Percentiles rank a stretch among this genome's conserved stretches.
These are phyloP conservation scores for Nigrospora oryzae DNA, from an alignment of 2,329 filamentous ascomycete species.

Conservation along the genomic window DNA sequence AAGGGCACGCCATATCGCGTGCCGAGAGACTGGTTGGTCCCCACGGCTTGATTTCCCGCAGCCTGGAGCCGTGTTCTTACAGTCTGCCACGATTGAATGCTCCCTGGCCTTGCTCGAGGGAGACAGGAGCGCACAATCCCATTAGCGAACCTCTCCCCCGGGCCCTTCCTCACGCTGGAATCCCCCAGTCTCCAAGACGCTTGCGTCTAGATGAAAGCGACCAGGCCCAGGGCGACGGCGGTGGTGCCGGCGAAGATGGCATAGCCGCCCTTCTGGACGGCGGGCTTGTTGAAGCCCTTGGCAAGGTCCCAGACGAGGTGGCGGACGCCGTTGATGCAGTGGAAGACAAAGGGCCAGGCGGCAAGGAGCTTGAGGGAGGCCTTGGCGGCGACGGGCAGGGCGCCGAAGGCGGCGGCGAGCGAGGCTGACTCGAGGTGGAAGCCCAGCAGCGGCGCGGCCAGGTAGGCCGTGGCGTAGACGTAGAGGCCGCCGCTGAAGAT, in stretches of 20 bases:
- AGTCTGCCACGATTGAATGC: too few relatives aligned
- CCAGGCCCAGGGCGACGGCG: conserved; percentile 34
- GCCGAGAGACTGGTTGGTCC: too few relatives aligned
- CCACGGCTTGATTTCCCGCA: too few relatives aligned
- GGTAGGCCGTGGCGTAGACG: conserved; percentile 72
- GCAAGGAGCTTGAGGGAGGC: conserved; percentile 45
- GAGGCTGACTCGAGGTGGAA: conserved; percentile 52
- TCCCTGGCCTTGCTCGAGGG: too few relatives aligned
- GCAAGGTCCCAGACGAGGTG: conserved; percentile 46
- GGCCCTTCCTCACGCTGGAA: neutral
- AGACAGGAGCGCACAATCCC: too few relatives aligned
- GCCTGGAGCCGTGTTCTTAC: too few relatives aligned
- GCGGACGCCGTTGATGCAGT: conserved; percentile 45
- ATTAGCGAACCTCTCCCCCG: neutral
- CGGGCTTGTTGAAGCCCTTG: conserved; percentile 39
- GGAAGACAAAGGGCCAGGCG: conserved; percentile 52
- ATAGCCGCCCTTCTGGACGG: conserved; percentile 36
- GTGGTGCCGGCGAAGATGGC: conserved; percentile 38
- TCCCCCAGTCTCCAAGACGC: neutral
- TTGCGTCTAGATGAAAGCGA: conserved; percentile 35
- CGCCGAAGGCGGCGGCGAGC: conserved; percentile 51
- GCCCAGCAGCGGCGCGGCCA: conserved; percentile 66
- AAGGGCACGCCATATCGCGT: too few relatives aligned
- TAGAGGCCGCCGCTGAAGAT: conserved; percentile 68
- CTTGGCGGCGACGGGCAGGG: conserved; percentile 51